These are phyloP conservation scores for Emmonsiellopsis sp. DNA, from an alignment of 2,329 filamentous ascomycete genomes.

Conservation along the genomic window DNA sequence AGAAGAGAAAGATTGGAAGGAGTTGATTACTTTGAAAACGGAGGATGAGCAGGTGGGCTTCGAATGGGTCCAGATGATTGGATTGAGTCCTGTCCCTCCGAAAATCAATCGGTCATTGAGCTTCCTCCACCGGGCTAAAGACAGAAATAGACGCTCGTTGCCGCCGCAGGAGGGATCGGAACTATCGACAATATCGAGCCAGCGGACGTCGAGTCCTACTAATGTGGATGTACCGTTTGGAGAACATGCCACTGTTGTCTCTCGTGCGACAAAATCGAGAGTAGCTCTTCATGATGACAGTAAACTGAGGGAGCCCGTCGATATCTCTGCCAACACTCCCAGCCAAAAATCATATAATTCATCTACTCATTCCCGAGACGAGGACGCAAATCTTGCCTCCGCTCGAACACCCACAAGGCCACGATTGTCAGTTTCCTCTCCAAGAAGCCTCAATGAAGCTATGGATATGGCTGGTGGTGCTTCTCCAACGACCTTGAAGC, in stretches of 20 bases:
- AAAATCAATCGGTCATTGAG: slow-evolving; percentile 46
- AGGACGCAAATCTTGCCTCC: neutral
- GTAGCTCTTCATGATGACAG: neutral
- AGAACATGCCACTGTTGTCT: slow-evolving; percentile 26
- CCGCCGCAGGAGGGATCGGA: neutral
- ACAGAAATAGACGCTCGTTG: slow-evolving; percentile 19
- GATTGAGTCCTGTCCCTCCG: slow-evolving; percentile 54
- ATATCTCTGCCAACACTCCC: neutral
- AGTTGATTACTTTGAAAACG: slow-evolving; percentile 68
- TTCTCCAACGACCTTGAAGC: slow-evolving; percentile 25
- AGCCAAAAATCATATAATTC: neutral
- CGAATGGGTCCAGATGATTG: slow-evolving; percentile 86
- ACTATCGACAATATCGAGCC: slow-evolving; percentile 22
- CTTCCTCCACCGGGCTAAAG: slow-evolving; percentile 39
- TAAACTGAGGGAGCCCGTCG: neutral
- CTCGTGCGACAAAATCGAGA: neutral
- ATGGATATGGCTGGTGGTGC: slow-evolving; percentile 20
- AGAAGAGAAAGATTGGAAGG: slow-evolving; percentile 63
- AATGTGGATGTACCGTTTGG: slow-evolving; percentile 56
- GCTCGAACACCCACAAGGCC: slow-evolving; percentile 1
- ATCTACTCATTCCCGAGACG: neutral
- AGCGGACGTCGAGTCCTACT: slow-evolving; percentile 39
- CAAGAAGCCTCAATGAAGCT: slow-evolving; percentile 13
- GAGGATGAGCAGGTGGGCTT: slow-evolving; percentile 67
- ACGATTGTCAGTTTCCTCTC: neutral